phyloP scores from a whole-genome alignment of 2,329 filamentous ascomycete genomes.

The Curvularia verruculosa region DNA sequence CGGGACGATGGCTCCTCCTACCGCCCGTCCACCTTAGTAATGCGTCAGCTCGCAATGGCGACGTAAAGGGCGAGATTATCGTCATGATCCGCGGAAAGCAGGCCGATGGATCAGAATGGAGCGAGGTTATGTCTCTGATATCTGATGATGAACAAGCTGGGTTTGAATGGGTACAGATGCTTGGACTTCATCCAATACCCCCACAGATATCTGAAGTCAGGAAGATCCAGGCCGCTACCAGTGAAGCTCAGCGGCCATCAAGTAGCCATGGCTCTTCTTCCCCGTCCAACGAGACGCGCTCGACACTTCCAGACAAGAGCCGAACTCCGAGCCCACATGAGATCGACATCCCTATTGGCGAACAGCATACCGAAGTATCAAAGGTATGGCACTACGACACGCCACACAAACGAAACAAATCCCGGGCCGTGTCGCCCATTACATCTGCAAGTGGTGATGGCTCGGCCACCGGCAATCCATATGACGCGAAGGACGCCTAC shows the following conservation, averaged over 20 bases:
- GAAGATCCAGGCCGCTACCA: constrained; percentile 60
- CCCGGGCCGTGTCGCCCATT: constrained; percentile 43
- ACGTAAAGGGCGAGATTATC: constrained; percentile 73
- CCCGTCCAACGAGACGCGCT: constrained; percentile 48
- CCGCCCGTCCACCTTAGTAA: constrained; percentile 77
- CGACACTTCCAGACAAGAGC: constrained; percentile 47
- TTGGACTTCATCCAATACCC: constrained; percentile 70
- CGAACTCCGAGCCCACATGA: constrained; percentile 58
- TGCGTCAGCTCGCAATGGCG: constrained; percentile 80
- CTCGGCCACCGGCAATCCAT: constrained; percentile 34
- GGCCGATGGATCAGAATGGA: constrained; percentile 71
- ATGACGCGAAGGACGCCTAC: constrained; percentile 18
- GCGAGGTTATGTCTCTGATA: constrained; percentile 78
- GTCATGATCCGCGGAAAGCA: constrained; percentile 82
- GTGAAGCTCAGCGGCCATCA: constrained; percentile 46
- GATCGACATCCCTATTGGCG: constrained; percentile 67
- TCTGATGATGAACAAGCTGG: constrained; percentile 78
- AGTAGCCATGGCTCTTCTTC: constrained; percentile 62
- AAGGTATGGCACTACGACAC: constrained; percentile 53
- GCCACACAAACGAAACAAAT: constrained; percentile 36
- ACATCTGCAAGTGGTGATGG: constrained; percentile 49
- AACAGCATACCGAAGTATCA: constrained; percentile 57
- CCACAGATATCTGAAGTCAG: constrained; percentile 59
- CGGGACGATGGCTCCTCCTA: constrained; percentile 83
- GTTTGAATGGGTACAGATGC: constrained; percentile 84